Conservation (phyloP, 1,284 basidiomycete species). For the Moniliophthora roreri region DNA sequence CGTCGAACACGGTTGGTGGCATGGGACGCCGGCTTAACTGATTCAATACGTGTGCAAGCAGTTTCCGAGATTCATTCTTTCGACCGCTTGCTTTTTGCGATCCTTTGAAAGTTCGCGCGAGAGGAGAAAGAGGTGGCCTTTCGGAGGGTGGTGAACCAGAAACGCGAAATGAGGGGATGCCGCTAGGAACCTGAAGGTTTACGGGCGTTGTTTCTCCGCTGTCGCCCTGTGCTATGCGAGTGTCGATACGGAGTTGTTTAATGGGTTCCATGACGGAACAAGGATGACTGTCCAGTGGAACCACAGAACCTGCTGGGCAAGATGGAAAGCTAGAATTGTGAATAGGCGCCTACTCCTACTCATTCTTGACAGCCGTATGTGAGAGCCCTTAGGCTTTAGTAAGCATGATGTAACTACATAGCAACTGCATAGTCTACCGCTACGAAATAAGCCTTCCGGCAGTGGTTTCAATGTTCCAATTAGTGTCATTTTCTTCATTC, state of each 20-base stretch:
- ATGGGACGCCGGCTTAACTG: conserved; percentile 54
- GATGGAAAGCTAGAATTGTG: too few relatives aligned
- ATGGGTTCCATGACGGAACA: too few relatives aligned
- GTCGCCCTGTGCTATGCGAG: neutral
- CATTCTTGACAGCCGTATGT: too few relatives aligned
- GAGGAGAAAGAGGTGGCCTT: conserved; percentile 20
- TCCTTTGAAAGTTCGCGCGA: conserved; percentile 6
- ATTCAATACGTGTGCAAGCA: conserved; percentile 55
- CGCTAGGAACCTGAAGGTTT: neutral
- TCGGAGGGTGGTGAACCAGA: conserved; percentile 23
- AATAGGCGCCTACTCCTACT: too few relatives aligned
- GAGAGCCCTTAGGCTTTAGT: too few relatives aligned
- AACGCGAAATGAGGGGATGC: conserved; percentile 24
- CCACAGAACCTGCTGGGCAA: too few relatives aligned
- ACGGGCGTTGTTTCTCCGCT: conserved; percentile 2
- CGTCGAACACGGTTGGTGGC: conserved; percentile 50
- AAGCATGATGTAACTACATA: too few relatives aligned
- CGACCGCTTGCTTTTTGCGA: conserved; percentile 36
- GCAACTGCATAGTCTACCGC: too few relatives aligned
- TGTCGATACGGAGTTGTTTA: conserved; percentile 7
- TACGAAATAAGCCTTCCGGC: too few relatives aligned
- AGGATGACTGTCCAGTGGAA: too few relatives aligned
- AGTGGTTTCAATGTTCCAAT: too few relatives aligned
- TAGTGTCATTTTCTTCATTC: too few relatives aligned
- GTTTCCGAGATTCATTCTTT: conserved; percentile 56